phyloP scores from a whole-genome alignment of 179 eudicot species.

The Corrigiola litoralis region DNA sequence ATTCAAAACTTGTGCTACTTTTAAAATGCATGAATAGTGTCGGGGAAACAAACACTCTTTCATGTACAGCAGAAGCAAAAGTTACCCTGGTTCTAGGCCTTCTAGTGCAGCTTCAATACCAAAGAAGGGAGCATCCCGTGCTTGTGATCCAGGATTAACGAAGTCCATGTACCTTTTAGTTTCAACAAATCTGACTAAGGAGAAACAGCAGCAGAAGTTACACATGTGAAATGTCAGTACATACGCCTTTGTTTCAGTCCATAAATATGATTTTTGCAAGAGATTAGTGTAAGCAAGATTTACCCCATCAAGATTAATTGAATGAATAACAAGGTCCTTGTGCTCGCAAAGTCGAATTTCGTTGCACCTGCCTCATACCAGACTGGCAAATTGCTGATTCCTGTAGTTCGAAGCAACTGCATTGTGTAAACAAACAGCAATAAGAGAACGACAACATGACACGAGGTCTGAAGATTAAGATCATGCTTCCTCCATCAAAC shows the following conservation, averaged over 20 bases:
- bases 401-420: slow-evolving; percentile 78
- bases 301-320: slow-evolving; percentile 89
- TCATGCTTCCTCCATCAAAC: too few relatives aligned
- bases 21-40: too few relatives aligned
- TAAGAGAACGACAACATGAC: too few relatives aligned
- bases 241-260: neutral
- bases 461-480: too few relatives aligned
- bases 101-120: slow-evolving; percentile 77
- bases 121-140: slow-evolving; percentile 68
- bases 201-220: neutral
- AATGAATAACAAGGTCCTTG: slow-evolving; percentile 60
- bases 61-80: neutral
- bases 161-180: slow-evolving; percentile 92
- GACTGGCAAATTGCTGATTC: slow-evolving; percentile 65
- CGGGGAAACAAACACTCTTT: neutral
- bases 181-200: slow-evolving; percentile 73
- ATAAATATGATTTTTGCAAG: neutral
- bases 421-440: slow-evolving; percentile 4
- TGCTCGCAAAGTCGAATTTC: slow-evolving; percentile 74
- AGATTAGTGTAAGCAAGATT: neutral
- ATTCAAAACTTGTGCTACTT: too few relatives aligned
- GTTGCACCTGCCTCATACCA: slow-evolving; percentile 97
- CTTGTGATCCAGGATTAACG: slow-evolving; percentile 82
- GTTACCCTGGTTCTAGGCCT: slow-evolving; percentile 86
- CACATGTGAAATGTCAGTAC: neutral